Evolutionary conservation across 2,329 filamentous ascomycete genomes (phyloP).

Genomic region (Botrytis tulipae): DNA sequence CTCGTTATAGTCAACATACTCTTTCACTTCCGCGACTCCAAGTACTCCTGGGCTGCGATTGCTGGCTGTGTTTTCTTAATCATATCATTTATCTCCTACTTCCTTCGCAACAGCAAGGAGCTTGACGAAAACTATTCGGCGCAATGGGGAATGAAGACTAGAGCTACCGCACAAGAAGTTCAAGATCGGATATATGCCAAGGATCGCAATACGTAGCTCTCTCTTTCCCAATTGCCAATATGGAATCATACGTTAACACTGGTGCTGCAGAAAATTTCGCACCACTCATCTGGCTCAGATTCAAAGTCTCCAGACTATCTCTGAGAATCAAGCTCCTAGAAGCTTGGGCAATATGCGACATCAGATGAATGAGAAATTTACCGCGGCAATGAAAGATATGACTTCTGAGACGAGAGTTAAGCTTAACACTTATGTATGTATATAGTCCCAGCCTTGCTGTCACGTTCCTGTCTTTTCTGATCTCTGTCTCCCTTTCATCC

Average conservation of each 20-base stretch:
- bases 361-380: background rate
- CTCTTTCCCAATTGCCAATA: background rate
- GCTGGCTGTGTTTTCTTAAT: background rate
- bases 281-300: background rate
- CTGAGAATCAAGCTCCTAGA: background rate
- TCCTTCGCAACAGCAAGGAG: background rate
- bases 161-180: background rate
- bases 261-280: background rate
- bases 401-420: background rate
- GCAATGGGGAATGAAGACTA: background rate
- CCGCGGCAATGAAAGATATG: background rate
- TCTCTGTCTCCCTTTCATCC: background rate
- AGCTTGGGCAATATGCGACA: background rate
- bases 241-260: background rate
- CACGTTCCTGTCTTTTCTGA: background rate
- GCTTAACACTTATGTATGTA: background rate
- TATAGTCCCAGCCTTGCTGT: background rate
- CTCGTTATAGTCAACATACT: background rate
- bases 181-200: background rate
- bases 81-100: background rate
- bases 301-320: background rate
- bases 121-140: background rate
- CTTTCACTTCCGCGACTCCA: background rate
- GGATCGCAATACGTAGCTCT: background rate
- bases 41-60: background rate